These are phyloP conservation scores for Xylariaceae sp. DNA, from an alignment of 2,329 filamentous ascomycete species.

Conservation along the genomic window DNA sequence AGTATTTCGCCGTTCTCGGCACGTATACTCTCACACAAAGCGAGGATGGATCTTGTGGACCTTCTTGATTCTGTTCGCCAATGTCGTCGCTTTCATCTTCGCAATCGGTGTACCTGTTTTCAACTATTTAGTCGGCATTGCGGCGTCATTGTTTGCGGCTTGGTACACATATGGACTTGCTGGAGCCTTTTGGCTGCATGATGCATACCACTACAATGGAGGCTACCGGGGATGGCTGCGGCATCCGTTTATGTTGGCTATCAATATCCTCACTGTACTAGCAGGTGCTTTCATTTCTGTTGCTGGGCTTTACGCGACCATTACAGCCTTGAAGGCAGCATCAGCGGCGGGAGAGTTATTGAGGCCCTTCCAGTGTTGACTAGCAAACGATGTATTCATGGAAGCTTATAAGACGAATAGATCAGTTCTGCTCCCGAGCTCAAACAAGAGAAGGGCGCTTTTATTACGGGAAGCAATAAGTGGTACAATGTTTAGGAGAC, in stretches of 20 bases:
- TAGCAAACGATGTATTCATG: not conserved
- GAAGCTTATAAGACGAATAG: too few species aligned
- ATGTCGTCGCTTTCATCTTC: constrained; percentile 41
- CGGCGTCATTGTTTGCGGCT: constrained; percentile 48
- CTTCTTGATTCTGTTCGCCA: constrained; percentile 43
- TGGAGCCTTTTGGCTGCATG: constrained; percentile 52
- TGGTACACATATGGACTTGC: constrained; percentile 55
- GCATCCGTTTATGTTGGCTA: constrained; percentile 36
- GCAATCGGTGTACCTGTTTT: constrained; percentile 52
- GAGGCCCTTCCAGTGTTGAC: constrained; percentile 28
- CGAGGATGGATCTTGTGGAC: constrained; percentile 48
- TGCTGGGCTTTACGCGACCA: constrained; percentile 48
- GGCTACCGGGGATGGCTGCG: constrained; percentile 38
- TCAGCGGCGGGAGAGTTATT: constrained; percentile 25
- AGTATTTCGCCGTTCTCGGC: constrained; percentile 43
- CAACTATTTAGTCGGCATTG: constrained; percentile 51
- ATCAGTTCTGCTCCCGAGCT: too few species aligned
- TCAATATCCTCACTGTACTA: constrained; percentile 42
- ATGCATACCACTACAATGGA: constrained; percentile 42
- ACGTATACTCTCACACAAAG: constrained; percentile 46
- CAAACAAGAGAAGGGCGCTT: too few species aligned
- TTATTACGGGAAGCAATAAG: too few species aligned
- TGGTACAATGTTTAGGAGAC: too few species aligned
- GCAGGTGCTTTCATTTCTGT: constrained; percentile 48
- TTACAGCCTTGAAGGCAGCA: constrained; percentile 32